Base-by-base conservation (phyloP, 495 filamentous ascomycete species). In the Acidomyces sp. region DNA sequence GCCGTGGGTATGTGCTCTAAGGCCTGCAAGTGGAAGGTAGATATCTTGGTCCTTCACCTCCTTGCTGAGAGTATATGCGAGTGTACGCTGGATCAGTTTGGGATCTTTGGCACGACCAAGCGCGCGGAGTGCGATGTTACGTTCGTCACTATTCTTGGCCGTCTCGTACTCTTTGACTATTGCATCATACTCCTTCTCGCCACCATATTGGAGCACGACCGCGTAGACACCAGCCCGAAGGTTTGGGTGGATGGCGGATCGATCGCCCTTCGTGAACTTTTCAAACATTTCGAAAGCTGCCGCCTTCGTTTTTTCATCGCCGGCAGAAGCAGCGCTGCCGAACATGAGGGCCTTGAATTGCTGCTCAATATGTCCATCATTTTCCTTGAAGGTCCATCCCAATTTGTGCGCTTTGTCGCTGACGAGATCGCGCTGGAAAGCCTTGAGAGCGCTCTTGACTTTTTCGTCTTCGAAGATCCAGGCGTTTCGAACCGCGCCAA, bases 1-100 rank as follows among this genome's bases (percentile, higher is more conserved):
- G 53, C 90, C 90, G 32, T 75, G 71, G 3, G 71, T 62, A 55
- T 93, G 82, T 51, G 69, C 75, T 41, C 90, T 74, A 36, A 97
- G 70, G 19, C 80, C 83, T 27, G 72, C 70, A 19, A 92, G 63
- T 2, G 77, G 90, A 55, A 94, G 77, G 66, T 95, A 96, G 49
- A 97, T 78, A 29, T 97, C 90, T 63, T 97, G 90, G 49, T 78
- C 85, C 67, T 93, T 92, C 60, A 97, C 85, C 45, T 93, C 81
- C 28, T 77, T 71, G 59, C 77, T 74, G 43, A 82, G 68, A 30
- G 86, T 74, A 24, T 93, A 65, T 6, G 61, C 68, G 13, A 97
- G 71, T 2, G 86, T 88, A 40, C 76, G 74, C 58, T 85, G 60
- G 61, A 95, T 88, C 33, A 95, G 75, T 36, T 76, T 71, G 11